Evolutionary conservation across 2,329 filamentous ascomycete genomes (phyloP).

Genomic region (Colletotrichum musicola): DNA sequence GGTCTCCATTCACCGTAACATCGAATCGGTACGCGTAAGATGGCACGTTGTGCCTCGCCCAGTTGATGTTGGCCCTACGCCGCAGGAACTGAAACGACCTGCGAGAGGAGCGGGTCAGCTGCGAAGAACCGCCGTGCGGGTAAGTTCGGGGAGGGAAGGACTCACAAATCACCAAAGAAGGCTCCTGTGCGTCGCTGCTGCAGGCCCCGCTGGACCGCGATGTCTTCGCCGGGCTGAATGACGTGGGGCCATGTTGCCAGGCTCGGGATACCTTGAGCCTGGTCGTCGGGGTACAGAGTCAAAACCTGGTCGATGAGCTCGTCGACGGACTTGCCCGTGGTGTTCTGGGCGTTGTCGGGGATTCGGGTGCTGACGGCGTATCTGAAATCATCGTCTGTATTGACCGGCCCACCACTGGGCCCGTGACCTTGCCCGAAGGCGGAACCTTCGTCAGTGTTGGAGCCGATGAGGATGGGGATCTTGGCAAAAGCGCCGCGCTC

Average conservation of each 20-base stretch:
- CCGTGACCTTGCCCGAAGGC: constrained; percentile 42
- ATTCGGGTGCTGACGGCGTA: constrained; percentile 37
- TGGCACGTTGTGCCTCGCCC: constrained; percentile 44
- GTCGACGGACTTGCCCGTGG: constrained; percentile 42
- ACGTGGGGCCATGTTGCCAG: constrained; percentile 49
- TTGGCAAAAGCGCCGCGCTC: constrained; percentile 48
- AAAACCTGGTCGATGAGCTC: constrained; percentile 43
- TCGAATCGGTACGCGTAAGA: constrained; percentile 51
- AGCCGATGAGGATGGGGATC: constrained; percentile 51
- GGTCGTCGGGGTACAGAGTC: constrained; percentile 48
- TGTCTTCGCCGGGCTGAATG: constrained; percentile 44
- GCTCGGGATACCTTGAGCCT: constrained; percentile 50
- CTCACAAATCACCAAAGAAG: constrained; percentile 43
- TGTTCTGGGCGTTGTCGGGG: constrained; percentile 26
- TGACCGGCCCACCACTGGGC: constrained; percentile 38
- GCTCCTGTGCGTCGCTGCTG: constrained; percentile 48
- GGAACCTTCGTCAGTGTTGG: constrained; percentile 50
- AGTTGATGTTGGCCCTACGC: constrained; percentile 45
- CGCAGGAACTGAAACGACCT: constrained; percentile 45
- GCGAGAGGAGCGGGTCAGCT: constrained; percentile 24
- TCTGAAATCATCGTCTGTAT: constrained; percentile 47
- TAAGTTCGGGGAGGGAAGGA: constrained; percentile 14
- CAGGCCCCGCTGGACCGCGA: constrained; percentile 43
- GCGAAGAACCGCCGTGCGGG: background rate
- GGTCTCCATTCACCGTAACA: constrained; percentile 46